These are phyloP conservation scores for Pyricularia sp. DNA, from an alignment of 2,329 filamentous ascomycete species.

Conservation along the genomic window DNA sequence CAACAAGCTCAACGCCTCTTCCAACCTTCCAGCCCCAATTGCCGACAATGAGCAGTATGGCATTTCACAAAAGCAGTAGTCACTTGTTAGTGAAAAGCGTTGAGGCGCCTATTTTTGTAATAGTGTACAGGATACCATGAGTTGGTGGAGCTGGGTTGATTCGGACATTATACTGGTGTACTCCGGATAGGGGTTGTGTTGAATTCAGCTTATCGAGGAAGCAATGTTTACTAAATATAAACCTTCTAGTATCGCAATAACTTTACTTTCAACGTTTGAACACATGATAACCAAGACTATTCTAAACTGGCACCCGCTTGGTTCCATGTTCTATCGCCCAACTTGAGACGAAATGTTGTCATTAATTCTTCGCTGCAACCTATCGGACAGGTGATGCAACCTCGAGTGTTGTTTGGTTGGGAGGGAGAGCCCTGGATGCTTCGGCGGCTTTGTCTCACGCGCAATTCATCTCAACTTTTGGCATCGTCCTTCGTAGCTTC, in stretches of 20 bases:
- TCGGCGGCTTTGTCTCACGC: background rate
- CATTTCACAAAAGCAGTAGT: constrained; percentile 17
- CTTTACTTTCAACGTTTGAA: background rate
- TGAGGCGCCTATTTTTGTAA: background rate
- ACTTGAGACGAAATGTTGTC: background rate
- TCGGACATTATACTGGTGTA: no score
- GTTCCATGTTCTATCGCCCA: background rate
- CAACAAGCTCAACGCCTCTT: constrained; percentile 13
- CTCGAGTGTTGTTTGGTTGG: background rate
- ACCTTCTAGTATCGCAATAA: background rate
- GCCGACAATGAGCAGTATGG: constrained; percentile 15
- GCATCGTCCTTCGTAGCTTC: background rate
- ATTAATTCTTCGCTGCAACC: background rate
- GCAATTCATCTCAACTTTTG: background rate
- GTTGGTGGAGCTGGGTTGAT: no score
- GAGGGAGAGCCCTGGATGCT: background rate
- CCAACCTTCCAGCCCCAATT: constrained; percentile 14
- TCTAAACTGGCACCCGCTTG: background rate
- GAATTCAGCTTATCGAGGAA: background rate
- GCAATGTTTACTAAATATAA: background rate
- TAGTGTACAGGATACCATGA: background rate
- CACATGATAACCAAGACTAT: background rate
- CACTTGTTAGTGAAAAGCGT: background rate
- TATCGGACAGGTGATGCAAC: background rate
- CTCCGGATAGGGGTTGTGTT: background rate